Base-by-base conservation (phyloP, 345 rosid species). In the Durio zibethinus region DNA sequence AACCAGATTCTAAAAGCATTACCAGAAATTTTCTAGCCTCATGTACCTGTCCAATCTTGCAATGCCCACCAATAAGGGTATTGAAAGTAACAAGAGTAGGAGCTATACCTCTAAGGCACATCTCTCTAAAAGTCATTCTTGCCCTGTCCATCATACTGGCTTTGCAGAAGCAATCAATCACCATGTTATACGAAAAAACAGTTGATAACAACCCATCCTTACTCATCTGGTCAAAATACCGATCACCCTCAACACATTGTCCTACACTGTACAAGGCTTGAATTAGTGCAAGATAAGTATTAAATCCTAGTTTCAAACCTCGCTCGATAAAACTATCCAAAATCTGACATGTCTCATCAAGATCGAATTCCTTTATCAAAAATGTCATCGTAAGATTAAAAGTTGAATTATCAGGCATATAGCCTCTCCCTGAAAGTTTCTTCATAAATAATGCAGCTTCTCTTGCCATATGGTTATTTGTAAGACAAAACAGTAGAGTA, bases 31-130 rank as follows among this genome's bases (percentile, higher is more conserved):
- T 77, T 10, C 77, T 84, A 47, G 85, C 89, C 80, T 87, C 81
- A 33, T 63, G 33, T 42, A 91, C 81, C 45, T 91, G 78, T 3
- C 90, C 91, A 45, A 23, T 84, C 78, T 79, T 84, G 81, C 90
- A 84, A 80, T 90, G 76, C 59, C 93, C 93, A 62, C 81, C 83
- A 35, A 93, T 81, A 78, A 94, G 88, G 73, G 87, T 94, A 85
- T 94, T 94, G 82, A 93, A 93, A 62, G 98, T 93, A 65, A 90
- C 89, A 7, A 90, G 94, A 78, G 72, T 91, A 20, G 99, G 99
- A 67, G 80, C 78, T 42, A 95, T 75, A 40, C 84, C 92, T 81
- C 73, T 83, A 76, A 64, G 52, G 56, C 78, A 78, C 97, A 93
- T 91, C 79, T 89, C 92, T 43, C 21, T 75, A 27, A 88, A 85